Percentiles rank a stretch among this genome's conserved stretches.
Conservation (phyloP, 2,329 filamentous ascomycete species). For the Scytalidium lignicola region DNA sequence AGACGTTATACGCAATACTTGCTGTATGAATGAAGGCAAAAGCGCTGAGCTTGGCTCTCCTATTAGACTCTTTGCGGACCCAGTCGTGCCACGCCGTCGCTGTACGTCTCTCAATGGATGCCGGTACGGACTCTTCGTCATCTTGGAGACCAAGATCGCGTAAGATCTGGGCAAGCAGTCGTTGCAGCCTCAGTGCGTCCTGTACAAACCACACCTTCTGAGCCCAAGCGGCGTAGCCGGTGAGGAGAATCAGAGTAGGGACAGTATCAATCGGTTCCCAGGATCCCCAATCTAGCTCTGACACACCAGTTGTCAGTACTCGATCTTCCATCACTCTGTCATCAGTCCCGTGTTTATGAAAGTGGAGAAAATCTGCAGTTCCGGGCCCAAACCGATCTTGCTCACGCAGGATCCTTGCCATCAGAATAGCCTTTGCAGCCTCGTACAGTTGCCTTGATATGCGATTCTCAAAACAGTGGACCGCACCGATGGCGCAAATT, state of each 20-base stretch:
- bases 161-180: conserved; percentile 49
- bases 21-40: conserved; percentile 60
- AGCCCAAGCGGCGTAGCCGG: too few species aligned
- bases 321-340: too few species aligned
- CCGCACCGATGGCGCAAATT: conserved; percentile 61
- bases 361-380: too few species aligned
- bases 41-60: conserved; percentile 53
- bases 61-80: conserved; percentile 51
- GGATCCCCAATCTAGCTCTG: too few species aligned
- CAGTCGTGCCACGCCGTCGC: conserved; percentile 54
- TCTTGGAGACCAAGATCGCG: conserved; percentile 48
- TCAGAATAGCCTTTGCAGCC: conserved; percentile 51
- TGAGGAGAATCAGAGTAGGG: too few species aligned
- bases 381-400: too few species aligned
- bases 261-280: too few species aligned
- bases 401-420: conserved; percentile 44
- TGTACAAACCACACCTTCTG: too few species aligned
- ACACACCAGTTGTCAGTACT: too few species aligned
- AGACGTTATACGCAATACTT: conserved; percentile 57
- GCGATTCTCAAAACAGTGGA: conserved; percentile 58
- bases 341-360: too few species aligned
- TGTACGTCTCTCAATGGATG: too few species aligned
- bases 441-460: conserved; percentile 57
- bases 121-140: conserved; percentile 38
- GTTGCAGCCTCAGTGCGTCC: conserved; percentile 52